Evolutionary conservation across 768 basidiomycete genomes (phyloP).

Genomic region (Auriscalpium orientale): DNA sequence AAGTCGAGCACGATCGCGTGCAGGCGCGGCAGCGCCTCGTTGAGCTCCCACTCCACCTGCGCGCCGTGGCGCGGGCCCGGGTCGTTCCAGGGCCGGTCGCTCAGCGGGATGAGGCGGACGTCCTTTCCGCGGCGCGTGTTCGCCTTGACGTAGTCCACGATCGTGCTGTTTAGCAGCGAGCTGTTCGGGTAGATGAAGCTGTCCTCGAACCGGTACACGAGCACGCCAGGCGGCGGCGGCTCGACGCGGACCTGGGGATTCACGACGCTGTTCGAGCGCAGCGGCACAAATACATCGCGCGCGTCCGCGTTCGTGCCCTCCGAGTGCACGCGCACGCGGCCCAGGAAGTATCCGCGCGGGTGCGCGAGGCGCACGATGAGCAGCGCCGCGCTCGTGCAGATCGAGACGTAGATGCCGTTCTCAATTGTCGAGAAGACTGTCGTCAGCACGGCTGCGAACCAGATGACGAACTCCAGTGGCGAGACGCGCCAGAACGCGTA

Average conservation of each 20-base stretch:
- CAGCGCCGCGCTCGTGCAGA: constrained; percentile 69
- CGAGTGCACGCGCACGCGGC: constrained; percentile 59
- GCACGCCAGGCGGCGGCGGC: constrained; percentile 76
- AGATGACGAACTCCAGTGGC: constrained; percentile 89
- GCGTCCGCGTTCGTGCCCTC: constrained; percentile 25
- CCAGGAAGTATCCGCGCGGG: constrained; percentile 87
- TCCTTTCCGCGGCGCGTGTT: constrained; percentile 74
- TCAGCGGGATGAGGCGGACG: constrained; percentile 48
- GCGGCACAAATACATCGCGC: constrained; percentile 82
- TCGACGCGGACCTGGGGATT: constrained; percentile 66
- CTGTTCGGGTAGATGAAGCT: constrained; percentile 83
- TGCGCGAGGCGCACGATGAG: constrained; percentile 82
- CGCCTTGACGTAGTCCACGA: constrained; percentile 78
- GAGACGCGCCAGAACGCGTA: constrained; percentile 92
- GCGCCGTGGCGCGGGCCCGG: constrained; percentile 57
- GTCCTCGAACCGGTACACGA: constrained; percentile 91
- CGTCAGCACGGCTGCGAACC: constrained; percentile 77
- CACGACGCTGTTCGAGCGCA: constrained; percentile 48
- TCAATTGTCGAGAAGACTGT: constrained; percentile 94
- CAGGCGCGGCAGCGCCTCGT: constrained; percentile 55
- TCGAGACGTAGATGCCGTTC: constrained; percentile 84
- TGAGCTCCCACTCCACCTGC: constrained; percentile 39
- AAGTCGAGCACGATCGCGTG: constrained; percentile 91
- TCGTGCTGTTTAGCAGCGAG: constrained; percentile 53
- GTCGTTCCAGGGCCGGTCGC: constrained; percentile 93